Evolutionary conservation across 2,329 filamentous ascomycete genomes (phyloP), one percentile per base, ranked within the genome.

Genomic region (Fusarium drepaniforme): DNA sequence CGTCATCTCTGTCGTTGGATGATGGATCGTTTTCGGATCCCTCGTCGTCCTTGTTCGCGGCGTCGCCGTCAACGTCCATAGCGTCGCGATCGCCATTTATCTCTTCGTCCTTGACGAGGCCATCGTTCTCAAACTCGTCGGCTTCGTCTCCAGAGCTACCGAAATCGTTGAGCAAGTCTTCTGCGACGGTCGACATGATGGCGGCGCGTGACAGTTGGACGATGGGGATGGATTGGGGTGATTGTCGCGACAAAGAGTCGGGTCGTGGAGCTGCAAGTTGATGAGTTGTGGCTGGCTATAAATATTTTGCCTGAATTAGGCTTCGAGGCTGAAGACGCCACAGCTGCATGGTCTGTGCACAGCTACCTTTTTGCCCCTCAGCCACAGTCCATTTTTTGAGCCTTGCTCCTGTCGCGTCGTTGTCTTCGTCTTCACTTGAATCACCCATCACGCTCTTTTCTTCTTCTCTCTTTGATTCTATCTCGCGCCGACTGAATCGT

Each of bases 111-210:
- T 85, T 83, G 46, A 87, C 83, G 64, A 84, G 82, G 64, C 85
- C 85, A 74, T 88, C 86, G 67, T 90, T 86, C 57, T 88, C 87
- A 37, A 90, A 87, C 40, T 91, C 90, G 72, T 93, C 92, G 42
- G 89, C 90, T 78, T 97, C 94, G 63, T 94, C 94, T 62, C 92
- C 95, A 8, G 92, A 94, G 80, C 81, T 83, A 11, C 81, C 84
- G 67, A 85, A 84, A 66, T 97, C 94, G 80, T 97, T 94, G 78
- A 98, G 88, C 13, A 99, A 90, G 82, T 98, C 96, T 80, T 98
- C 96, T 73, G 94, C 96, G 74, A 97, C 89, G 53, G 95, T 97
- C 82, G 96, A 95, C 95, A 98, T 97, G 63, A 72, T 83, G 80
- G 67, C 67, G 74, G 68, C 53, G 58, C 69, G 70, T 58, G 51